phyloP scores from a whole-genome alignment of 192 early-diverging fungal genomes.

The Phycomyces nitens region DNA sequence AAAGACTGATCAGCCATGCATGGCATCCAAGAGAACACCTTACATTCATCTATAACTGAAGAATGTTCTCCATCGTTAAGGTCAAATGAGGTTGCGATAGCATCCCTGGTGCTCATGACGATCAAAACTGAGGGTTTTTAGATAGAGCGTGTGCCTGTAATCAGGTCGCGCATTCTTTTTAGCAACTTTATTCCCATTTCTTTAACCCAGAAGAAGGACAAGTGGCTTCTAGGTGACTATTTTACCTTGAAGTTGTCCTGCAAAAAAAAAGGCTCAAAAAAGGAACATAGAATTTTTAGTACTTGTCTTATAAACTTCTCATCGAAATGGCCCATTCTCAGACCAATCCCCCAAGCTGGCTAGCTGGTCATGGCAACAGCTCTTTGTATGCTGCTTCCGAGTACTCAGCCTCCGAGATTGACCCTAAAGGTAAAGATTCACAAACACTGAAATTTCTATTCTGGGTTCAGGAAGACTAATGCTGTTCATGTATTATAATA shows the following conservation, averaged over 20 bases:
- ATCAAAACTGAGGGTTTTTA: too few relatives aligned
- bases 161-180: too few relatives aligned
- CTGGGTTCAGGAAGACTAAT: neutral
- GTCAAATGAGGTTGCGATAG: slow-evolving; percentile 7
- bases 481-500: neutral
- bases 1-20: neutral
- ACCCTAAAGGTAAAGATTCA: slow-evolving; percentile 24
- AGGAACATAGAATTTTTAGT: neutral
- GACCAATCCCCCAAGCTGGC: neutral
- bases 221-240: too few relatives aligned
- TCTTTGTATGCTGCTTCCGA: slow-evolving; percentile 13
- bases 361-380: neutral
- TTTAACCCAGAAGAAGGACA: too few relatives aligned
- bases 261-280: neutral
- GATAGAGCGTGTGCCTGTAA: too few relatives aligned
- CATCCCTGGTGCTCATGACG: neutral
- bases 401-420: slow-evolving; percentile 23
- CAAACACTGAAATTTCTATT: too few relatives aligned
- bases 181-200: too few relatives aligned
- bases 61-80: neutral
- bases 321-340: neutral
- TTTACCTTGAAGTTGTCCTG: neutral
- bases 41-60: slow-evolving; percentile 1
- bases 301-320: neutral
- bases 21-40: neutral